phyloP scores from a whole-genome alignment of 805 yeast genomes.

The Metschnikowia cerradonensis region DNA sequence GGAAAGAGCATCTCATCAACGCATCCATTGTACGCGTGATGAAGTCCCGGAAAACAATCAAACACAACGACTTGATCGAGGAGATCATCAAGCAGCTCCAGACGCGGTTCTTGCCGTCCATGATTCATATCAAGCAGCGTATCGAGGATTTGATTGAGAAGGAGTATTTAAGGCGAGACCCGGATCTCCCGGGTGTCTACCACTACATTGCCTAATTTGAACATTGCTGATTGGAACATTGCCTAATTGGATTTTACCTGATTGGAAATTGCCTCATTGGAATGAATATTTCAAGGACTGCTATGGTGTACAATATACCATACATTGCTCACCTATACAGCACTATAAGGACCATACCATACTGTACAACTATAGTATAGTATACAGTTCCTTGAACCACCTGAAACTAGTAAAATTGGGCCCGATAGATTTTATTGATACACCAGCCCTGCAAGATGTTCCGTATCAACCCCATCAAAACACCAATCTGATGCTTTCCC shows the following conservation, averaged over 20 bases:
- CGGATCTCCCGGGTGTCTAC: slow-evolving; percentile 54
- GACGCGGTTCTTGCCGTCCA: slow-evolving; percentile 65
- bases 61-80: slow-evolving; percentile 62
- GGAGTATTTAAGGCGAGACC: slow-evolving; percentile 75
- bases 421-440: slow-evolving; percentile 85
- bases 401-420: too few relatives aligned
- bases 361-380: too few relatives aligned
- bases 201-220: slow-evolving; percentile 57
- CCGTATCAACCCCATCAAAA: slow-evolving; percentile 85
- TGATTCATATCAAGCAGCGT: slow-evolving; percentile 62
- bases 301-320: not conserved
- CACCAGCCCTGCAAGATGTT: slow-evolving; percentile 91
- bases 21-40: slow-evolving; percentile 87
- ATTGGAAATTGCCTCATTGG: slow-evolving; percentile 47
- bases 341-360: too few relatives aligned
- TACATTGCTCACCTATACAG: not conserved
- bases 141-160: slow-evolving; percentile 73
- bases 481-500: slow-evolving; percentile 94
- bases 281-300: too few relatives aligned
- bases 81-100: slow-evolving; percentile 59
- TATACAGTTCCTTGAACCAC: too few relatives aligned
- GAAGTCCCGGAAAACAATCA: slow-evolving; percentile 64
- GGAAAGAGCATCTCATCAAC: slow-evolving; percentile 65
- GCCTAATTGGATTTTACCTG: too few relatives aligned
- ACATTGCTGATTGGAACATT: not conserved